Conservation (phyloP, 1,284 basidiomycete species). For the Sanghuangporus baumii region DNA sequence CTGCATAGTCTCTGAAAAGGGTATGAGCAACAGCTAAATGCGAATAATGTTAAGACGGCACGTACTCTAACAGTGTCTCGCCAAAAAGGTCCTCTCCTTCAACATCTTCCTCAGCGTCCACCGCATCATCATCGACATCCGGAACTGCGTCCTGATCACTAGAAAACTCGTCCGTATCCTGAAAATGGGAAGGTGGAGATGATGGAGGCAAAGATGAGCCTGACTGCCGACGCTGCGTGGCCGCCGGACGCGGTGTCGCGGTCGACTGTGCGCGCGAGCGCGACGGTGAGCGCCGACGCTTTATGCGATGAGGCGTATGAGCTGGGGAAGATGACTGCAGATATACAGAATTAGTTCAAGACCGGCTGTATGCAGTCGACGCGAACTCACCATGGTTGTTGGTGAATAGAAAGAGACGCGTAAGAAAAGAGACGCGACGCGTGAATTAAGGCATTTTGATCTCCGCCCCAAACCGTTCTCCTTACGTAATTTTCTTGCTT, state of each 20-base stretch:
- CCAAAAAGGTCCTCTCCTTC: slow-evolving; percentile 95
- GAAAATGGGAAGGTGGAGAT: slow-evolving; percentile 78
- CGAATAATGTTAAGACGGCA: slow-evolving; percentile 18
- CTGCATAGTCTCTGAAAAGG: slow-evolving; percentile 75
- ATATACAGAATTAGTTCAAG: neutral
- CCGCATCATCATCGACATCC: slow-evolving; percentile 59
- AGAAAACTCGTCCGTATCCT: slow-evolving; percentile 80
- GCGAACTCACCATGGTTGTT: slow-evolving; percentile 1
- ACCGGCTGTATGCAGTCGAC: neutral
- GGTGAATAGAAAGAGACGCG: neutral
- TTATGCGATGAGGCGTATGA: slow-evolving; percentile 34
- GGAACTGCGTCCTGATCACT: slow-evolving; percentile 72
- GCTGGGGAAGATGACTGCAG: slow-evolving; percentile 15
- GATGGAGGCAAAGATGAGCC: slow-evolving; percentile 75
- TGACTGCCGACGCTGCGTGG: slow-evolving; percentile 49
- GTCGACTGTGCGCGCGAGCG: slow-evolving; percentile 46
- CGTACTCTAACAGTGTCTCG: slow-evolving; percentile 72
- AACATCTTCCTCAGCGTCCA: slow-evolving; percentile 73
- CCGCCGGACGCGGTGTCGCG: slow-evolving; percentile 36
- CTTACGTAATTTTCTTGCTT: neutral
- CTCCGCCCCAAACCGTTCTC: slow-evolving; percentile 15
- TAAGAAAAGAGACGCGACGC: slow-evolving; percentile 13
- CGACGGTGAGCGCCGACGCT: slow-evolving; percentile 60
- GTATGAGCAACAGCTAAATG: neutral
- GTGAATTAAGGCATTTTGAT: slow-evolving; percentile 10